Percentiles rank a stretch among this genome's conserved stretches.
Conservation (phyloP, 163 green algal genomes). For the Scenedesmus sp. region DNA sequence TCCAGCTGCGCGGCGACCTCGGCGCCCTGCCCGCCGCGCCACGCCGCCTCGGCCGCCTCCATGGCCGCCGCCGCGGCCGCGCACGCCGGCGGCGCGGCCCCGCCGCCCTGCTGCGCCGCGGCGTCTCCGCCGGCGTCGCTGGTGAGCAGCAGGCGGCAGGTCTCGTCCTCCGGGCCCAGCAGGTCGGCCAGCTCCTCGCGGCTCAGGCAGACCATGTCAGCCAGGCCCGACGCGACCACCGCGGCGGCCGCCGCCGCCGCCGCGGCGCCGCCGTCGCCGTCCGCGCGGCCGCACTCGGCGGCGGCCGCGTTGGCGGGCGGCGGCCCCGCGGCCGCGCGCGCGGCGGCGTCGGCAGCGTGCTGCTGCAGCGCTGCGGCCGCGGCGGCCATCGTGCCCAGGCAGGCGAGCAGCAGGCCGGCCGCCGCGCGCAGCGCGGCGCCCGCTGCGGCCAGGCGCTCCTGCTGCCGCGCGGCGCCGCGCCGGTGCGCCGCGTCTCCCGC, state of each 20-base stretch:
- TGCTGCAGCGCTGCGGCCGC: constrained; percentile 20
- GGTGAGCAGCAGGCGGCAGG: constrained; percentile 16
- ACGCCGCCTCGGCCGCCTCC: no score
- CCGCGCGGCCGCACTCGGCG: background rate
- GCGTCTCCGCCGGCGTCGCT: background rate
- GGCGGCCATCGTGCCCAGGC: constrained; percentile 20
- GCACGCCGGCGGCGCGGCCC: background rate
- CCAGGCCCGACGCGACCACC: constrained; percentile 4
- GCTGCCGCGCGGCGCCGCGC: background rate
- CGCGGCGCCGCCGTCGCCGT: background rate
- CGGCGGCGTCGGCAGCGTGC: constrained; percentile 7
- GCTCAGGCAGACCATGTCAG: constrained; percentile 36
- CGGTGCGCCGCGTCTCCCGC: background rate
- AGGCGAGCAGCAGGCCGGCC: constrained; percentile 11
- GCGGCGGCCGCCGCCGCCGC: constrained; percentile 9
- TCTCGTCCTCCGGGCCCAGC: constrained; percentile 28
- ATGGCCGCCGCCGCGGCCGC: background rate
- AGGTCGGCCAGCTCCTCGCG: constrained; percentile 40
- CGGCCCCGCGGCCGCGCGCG: background rate
- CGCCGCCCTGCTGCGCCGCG: background rate
- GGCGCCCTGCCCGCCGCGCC: no score
- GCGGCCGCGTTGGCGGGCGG: background rate
- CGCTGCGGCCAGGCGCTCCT: constrained; percentile 4
- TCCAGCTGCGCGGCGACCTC: background rate
- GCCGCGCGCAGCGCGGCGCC: background rate